Conservation (phyloP, 805 yeast genomes). For the Starmerella stigmatis region DNA sequence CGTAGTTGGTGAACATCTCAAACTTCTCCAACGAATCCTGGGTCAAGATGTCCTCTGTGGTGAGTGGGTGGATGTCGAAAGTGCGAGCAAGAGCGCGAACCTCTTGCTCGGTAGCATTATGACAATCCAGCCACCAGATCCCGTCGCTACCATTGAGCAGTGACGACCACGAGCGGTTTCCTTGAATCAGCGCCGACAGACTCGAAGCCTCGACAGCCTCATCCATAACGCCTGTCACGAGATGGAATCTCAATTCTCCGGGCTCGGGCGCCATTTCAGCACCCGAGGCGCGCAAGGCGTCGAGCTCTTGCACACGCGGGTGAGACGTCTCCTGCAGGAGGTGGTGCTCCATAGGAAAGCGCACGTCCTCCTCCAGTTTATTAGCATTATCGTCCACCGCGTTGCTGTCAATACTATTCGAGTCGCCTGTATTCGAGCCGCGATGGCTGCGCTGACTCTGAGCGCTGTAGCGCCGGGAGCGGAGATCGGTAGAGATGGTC, state of each 20-base stretch:
- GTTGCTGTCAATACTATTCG: neutral
- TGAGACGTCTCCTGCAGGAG: conserved; percentile 7
- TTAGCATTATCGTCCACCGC: conserved; percentile 1
- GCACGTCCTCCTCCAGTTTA: conserved; percentile 13
- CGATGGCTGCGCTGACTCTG: neutral
- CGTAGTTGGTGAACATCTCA: conserved; percentile 78
- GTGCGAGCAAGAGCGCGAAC: conserved; percentile 87
- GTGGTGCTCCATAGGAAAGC: conserved; percentile 13
- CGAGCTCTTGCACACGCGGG: conserved; percentile 10
- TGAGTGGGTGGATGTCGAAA: conserved; percentile 93
- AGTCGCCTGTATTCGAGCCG: neutral
- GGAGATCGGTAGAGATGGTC: neutral
- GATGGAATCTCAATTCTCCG: neutral
- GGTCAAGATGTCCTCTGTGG: conserved; percentile 93
- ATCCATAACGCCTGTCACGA: conserved; percentile 2
- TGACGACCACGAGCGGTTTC: conserved; percentile 8
- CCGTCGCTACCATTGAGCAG: conserved; percentile 2
- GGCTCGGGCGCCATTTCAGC: neutral
- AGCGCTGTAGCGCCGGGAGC: conserved; percentile 5
- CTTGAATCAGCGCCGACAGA: conserved; percentile 1
- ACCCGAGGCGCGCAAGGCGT: conserved; percentile 1
- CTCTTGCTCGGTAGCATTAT: conserved; percentile 87
- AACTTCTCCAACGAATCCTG: conserved; percentile 97
- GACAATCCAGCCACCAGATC: conserved; percentile 87
- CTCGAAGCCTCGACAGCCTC: conserved; percentile 5